Conservation (phyloP, 208 protist species). For the Leishmania major region DNA sequence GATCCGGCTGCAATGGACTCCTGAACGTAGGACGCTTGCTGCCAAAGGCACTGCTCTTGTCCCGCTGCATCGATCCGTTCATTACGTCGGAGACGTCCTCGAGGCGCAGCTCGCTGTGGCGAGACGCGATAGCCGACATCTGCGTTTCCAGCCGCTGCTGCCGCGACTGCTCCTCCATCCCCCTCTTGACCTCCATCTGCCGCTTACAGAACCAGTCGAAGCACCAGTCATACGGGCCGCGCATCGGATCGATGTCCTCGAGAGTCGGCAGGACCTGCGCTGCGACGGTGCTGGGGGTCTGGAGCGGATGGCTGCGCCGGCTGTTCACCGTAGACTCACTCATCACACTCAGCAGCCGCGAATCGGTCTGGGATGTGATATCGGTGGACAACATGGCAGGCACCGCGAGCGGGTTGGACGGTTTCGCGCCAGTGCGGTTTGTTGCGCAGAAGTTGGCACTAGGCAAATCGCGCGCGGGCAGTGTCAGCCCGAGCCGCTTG, state of each 20-base stretch:
- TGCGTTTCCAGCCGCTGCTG: not conserved
- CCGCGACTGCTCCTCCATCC: slow-evolving; percentile 16
- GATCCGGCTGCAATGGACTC: not conserved
- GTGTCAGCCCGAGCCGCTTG: slow-evolving; percentile 30
- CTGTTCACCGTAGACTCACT: slow-evolving; percentile 16
- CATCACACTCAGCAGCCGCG: slow-evolving; percentile 22
- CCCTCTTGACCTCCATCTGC: slow-evolving; percentile 43
- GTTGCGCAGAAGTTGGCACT: not conserved
- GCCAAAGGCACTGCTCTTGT: slow-evolving; percentile 17
- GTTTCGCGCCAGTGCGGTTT: slow-evolving; percentile 7
- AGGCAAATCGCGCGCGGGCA: slow-evolving; percentile 4
- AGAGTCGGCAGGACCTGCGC: slow-evolving; percentile 14
- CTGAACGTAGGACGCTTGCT: slow-evolving; percentile 25
- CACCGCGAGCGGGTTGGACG: slow-evolving; percentile 15
- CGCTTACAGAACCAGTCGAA: slow-evolving; percentile 90
- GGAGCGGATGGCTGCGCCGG: slow-evolving; percentile 10
- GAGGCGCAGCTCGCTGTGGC: slow-evolving; percentile 13
- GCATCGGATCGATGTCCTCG: slow-evolving; percentile 33
- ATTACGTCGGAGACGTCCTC: slow-evolving; percentile 21
- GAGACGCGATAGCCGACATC: not conserved
- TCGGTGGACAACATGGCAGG: not conserved
- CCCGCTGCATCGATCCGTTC: slow-evolving; percentile 8
- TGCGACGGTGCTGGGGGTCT: slow-evolving; percentile 25
- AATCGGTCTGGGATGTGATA: slow-evolving; percentile 4
- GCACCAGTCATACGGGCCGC: slow-evolving; percentile 73